phyloP scores from a whole-genome alignment of 441 rosid species.

The Gossypium schwendimanii region DNA sequence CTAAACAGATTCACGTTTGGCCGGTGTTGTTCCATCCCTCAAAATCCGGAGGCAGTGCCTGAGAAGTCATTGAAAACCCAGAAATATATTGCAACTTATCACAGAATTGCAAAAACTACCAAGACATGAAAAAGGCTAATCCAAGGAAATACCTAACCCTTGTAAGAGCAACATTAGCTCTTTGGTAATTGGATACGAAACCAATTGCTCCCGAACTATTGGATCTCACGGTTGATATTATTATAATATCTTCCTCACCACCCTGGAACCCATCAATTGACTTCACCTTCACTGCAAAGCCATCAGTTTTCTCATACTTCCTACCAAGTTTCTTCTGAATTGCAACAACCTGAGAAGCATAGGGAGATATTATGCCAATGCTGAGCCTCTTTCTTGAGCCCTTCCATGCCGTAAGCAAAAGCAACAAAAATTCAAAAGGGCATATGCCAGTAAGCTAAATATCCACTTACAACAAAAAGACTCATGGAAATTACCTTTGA shows the following conservation, averaged over 20 bases:
- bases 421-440: neutral
- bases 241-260: constrained; percentile 42
- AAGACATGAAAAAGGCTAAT: neutral
- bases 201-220: constrained; percentile 24
- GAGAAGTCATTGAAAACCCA: constrained; percentile 5
- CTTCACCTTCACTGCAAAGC: constrained; percentile 29
- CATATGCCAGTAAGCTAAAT: too few species aligned
- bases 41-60: constrained; percentile 33
- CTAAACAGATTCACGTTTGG: constrained; percentile 29
- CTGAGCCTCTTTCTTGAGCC: constrained; percentile 15
- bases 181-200: constrained; percentile 24
- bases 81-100: neutral
- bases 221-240: constrained; percentile 44
- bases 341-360: constrained; percentile 31
- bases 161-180: constrained; percentile 41
- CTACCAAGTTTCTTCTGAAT: constrained; percentile 28
- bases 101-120: neutral
- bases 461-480: neutral
- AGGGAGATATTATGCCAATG: constrained; percentile 43
- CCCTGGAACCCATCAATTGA: constrained; percentile 50
- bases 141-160: constrained; percentile 29
- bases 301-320: constrained; percentile 15
- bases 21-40: constrained; percentile 31
- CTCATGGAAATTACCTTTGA: constrained; percentile 21
- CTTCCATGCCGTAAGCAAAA: constrained; percentile 24